Conservation (phyloP, 352 stramenopile species). For the Thalassiosira livingstoniorum region DNA sequence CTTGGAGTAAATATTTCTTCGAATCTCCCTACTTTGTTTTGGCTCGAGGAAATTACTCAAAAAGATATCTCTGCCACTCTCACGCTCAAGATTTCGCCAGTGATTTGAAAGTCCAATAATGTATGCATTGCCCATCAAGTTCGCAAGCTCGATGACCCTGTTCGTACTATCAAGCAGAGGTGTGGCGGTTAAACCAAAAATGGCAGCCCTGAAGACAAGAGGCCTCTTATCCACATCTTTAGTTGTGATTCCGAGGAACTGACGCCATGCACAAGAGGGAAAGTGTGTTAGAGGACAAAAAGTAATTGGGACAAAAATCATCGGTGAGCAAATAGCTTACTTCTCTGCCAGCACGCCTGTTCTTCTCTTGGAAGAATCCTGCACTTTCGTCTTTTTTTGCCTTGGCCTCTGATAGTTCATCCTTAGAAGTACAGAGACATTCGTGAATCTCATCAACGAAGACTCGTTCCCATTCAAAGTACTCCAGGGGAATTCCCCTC, state of each 20-base stretch:
- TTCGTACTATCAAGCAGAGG: slow-evolving; percentile 69
- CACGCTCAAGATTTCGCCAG: slow-evolving; percentile 67
- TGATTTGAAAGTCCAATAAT: slow-evolving; percentile 61
- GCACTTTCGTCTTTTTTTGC: slow-evolving; percentile 35
- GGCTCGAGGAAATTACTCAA: slow-evolving; percentile 65
- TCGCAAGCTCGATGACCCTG: slow-evolving; percentile 74
- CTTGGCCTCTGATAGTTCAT: slow-evolving; percentile 49
- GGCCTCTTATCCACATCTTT: slow-evolving; percentile 61
- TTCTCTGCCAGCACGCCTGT: slow-evolving; percentile 66
- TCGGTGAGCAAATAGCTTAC: background rate
- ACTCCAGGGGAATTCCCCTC: slow-evolving; percentile 74
- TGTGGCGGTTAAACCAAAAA: slow-evolving; percentile 75
- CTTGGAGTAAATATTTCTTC: slow-evolving; percentile 60
- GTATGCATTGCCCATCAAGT: slow-evolving; percentile 68
- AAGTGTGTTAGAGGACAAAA: background rate
- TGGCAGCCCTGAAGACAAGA: slow-evolving; percentile 46
- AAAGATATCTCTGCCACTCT: slow-evolving; percentile 70
- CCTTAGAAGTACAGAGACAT: slow-evolving; percentile 62
- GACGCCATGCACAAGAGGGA: background rate
- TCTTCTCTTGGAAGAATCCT: slow-evolving; percentile 66
- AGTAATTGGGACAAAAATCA: background rate
- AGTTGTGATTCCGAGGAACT: slow-evolving; percentile 67
- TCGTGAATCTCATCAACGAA: slow-evolving; percentile 81
- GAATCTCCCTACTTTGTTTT: slow-evolving; percentile 58
- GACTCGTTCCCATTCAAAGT: slow-evolving; percentile 73